These are phyloP conservation scores for Rhazya stricta DNA, from an alignment of 257 asterid species.

Conservation along the genomic window DNA sequence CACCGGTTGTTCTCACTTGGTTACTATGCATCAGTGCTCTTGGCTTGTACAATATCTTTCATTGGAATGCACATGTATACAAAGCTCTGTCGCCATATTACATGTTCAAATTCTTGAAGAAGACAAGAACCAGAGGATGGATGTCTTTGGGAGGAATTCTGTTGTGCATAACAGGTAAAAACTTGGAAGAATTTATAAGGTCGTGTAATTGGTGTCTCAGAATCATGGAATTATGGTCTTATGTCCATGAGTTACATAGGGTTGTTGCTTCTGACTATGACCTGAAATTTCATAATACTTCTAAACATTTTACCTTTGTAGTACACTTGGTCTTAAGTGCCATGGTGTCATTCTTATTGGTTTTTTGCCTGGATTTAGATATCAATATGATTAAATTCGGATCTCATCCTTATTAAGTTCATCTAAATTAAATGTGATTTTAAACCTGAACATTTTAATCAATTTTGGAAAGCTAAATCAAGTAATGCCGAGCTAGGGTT, in stretches of 20 bases:
- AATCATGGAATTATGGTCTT: background rate
- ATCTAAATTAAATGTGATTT: background rate
- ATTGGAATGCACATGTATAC: constrained; percentile 83
- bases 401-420: background rate
- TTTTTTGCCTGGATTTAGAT: background rate
- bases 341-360: no score
- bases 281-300: background rate
- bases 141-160: constrained; percentile 97
- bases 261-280: constrained; percentile 7
- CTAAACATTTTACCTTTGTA: background rate
- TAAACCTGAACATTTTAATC: background rate
- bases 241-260: constrained; percentile 6
- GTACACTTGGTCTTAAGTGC: background rate
- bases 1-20: constrained; percentile 81
- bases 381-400: background rate
- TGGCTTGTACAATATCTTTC: constrained; percentile 73
- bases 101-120: constrained; percentile 81
- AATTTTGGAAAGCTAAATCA: no score
- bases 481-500: no score
- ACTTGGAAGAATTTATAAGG: background rate
- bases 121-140: constrained; percentile 97
- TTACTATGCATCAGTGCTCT: constrained; percentile 76
- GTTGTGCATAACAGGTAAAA: constrained; percentile 87
- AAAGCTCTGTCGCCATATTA: constrained; percentile 86
- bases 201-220: background rate